Evolutionary conservation across 768 basidiomycete genomes (phyloP).

Genomic region (Russula sp.): DNA sequence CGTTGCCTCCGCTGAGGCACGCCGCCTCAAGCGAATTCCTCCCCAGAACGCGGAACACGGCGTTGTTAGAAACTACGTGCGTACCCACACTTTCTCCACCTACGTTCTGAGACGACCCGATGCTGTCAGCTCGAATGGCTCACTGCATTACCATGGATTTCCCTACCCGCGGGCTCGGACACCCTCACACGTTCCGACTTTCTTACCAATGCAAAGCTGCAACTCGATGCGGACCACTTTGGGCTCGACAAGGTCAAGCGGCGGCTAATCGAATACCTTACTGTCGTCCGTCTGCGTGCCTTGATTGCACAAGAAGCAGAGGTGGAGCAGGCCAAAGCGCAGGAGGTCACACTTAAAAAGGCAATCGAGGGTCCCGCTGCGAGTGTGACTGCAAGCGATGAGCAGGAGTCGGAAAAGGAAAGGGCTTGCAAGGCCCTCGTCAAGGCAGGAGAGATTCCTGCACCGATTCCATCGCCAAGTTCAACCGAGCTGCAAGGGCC

Average conservation of each 20-base stretch:
- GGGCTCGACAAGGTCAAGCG: constrained; percentile 92
- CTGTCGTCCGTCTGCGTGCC: constrained; percentile 57
- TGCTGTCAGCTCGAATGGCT: constrained; percentile 77
- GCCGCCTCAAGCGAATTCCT: constrained; percentile 79
- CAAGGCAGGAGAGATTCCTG: constrained; percentile 8
- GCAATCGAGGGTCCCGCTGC: constrained; percentile 15
- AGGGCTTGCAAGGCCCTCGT: background rate
- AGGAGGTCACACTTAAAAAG: constrained; percentile 21
- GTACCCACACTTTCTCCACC: constrained; percentile 25
- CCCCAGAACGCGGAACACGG: constrained; percentile 87
- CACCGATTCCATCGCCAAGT: background rate
- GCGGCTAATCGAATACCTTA: constrained; percentile 84
- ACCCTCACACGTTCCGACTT: constrained; percentile 49
- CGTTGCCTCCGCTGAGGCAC: constrained; percentile 77
- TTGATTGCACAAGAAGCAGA: constrained; percentile 18
- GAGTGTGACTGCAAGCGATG: constrained; percentile 15
- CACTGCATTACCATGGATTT: constrained; percentile 77
- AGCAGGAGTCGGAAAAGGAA: background rate
- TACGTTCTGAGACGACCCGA: background rate
- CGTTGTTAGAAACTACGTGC: constrained; percentile 75
- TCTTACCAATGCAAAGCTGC: constrained; percentile 60
- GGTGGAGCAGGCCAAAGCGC: constrained; percentile 6
- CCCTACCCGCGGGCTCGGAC: constrained; percentile 32
- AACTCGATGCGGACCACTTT: constrained; percentile 86
- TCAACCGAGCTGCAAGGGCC: constrained; percentile 11